Evolutionary conservation across 805 yeast species (phyloP).

Genomic region (Candida montana): DNA sequence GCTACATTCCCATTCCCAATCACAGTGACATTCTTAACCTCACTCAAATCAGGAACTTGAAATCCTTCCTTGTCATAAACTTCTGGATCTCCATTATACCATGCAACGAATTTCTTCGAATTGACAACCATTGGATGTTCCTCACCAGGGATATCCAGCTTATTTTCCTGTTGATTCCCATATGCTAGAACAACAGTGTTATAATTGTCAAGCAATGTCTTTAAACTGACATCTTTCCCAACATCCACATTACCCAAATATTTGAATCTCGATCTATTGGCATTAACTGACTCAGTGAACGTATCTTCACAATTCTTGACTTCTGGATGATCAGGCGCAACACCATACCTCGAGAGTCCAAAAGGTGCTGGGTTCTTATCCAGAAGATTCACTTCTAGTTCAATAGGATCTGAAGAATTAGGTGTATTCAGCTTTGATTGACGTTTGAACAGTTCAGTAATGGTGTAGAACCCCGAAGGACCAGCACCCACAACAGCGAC

Average conservation of each 20-base stretch:
- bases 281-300: conserved; percentile 38
- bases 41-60: conserved; percentile 49
- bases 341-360: conserved; percentile 90
- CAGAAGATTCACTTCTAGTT: conserved; percentile 58
- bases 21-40: conserved; percentile 62
- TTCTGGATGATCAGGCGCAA: conserved; percentile 99
- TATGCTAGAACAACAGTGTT: conserved; percentile 76
- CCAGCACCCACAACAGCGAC: conserved; percentile 80
- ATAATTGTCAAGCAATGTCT: conserved; percentile 47
- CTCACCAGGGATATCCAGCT: conserved; percentile 51
- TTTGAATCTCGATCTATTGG: conserved; percentile 32
- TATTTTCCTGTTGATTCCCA: conserved; percentile 65
- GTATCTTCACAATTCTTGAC: conserved; percentile 77
- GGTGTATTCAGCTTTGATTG: conserved; percentile 13
- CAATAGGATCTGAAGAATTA: not conserved
- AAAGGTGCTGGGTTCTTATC: conserved; percentile 86
- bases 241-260: conserved; percentile 71
- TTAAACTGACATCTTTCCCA: conserved; percentile 56
- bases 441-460: conserved; percentile 57
- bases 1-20: conserved; percentile 99
- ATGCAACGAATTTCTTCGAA: conserved; percentile 84
- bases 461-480: conserved; percentile 94
- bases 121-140: conserved; percentile 59
- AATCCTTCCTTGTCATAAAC: conserved; percentile 23
- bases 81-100: conserved; percentile 93